These are phyloP conservation scores for Plasmodium billcollinsi DNA, from an alignment of 169 alveolate species.

Conservation along the genomic window DNA sequence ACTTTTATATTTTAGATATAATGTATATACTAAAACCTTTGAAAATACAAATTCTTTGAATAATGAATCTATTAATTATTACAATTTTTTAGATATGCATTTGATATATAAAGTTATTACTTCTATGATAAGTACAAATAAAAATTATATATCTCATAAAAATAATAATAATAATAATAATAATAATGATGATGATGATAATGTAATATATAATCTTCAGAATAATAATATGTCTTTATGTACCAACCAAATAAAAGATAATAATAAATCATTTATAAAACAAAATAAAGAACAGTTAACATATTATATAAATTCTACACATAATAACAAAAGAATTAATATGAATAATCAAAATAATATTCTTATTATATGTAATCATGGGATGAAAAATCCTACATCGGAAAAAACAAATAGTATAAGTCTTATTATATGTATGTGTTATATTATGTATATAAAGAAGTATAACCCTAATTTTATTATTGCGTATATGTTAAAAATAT, in stretches of 20 bases:
- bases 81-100: conserved; percentile 22
- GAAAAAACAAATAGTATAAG: conserved; percentile 52
- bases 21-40: conserved; percentile 8
- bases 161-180: background rate
- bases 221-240: background rate
- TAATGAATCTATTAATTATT: conserved; percentile 19
- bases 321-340: background rate
- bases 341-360: conserved; percentile 7
- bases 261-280: background rate
- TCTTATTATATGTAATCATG: conserved; percentile 62
- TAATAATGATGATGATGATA: background rate
- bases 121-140: conserved; percentile 10
- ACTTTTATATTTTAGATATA: conserved; percentile 29
- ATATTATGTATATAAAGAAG: conserved; percentile 51
- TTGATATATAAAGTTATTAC: conserved; percentile 32
- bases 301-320: background rate
- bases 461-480: conserved; percentile 23
- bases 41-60: conserved; percentile 21
- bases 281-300: background rate
- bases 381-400: conserved; percentile 20
- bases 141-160: background rate
- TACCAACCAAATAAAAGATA: background rate
- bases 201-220: background rate
- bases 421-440: conserved; percentile 71
- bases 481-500: conserved; percentile 44